These are phyloP conservation scores for Talaromyces sp. DNA, from an alignment of 2,329 filamentous ascomycete species.

Conservation along the genomic window DNA sequence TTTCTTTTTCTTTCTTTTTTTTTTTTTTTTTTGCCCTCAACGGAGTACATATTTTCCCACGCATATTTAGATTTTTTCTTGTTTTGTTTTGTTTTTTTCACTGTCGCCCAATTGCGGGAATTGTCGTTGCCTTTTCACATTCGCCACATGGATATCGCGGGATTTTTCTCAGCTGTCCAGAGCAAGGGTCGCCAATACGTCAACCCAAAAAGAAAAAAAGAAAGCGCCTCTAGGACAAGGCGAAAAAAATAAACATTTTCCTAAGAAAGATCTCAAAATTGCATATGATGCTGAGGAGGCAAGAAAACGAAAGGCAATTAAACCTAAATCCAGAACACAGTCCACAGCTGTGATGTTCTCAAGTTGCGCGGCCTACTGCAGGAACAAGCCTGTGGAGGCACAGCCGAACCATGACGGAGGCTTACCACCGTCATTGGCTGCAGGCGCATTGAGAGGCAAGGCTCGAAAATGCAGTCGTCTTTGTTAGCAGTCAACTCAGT, in stretches of 20 bases:
- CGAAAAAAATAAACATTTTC: not conserved
- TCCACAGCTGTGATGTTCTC: constrained; percentile 9
- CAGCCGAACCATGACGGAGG: constrained; percentile 12
- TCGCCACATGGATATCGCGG: constrained; percentile 5
- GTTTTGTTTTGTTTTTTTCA: not conserved
- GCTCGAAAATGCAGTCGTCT: constrained; percentile 8
- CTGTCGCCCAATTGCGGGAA: not conserved
- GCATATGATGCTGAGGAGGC: not conserved
- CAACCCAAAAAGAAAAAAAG: no score
- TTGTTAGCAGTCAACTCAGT: constrained; percentile 7
- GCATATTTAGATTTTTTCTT: not conserved
- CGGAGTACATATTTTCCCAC: no score
- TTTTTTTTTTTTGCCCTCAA: not conserved
- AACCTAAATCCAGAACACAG: not conserved
- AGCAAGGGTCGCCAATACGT: not conserved
- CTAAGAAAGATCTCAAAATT: not conserved
- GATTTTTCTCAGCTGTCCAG: constrained; percentile 1
- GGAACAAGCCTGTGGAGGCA: constrained; percentile 36
- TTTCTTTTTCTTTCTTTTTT: not conserved
- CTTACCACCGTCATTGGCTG: constrained; percentile 13
- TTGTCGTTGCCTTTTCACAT: not conserved
- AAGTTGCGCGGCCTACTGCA: constrained; percentile 38
- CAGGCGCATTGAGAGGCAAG: constrained; percentile 3
- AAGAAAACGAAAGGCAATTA: not conserved
- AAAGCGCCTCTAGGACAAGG: no score